Evolutionary conservation across 345 rosid genomes (phyloP).

Genomic region (Nasturtium officinale): DNA sequence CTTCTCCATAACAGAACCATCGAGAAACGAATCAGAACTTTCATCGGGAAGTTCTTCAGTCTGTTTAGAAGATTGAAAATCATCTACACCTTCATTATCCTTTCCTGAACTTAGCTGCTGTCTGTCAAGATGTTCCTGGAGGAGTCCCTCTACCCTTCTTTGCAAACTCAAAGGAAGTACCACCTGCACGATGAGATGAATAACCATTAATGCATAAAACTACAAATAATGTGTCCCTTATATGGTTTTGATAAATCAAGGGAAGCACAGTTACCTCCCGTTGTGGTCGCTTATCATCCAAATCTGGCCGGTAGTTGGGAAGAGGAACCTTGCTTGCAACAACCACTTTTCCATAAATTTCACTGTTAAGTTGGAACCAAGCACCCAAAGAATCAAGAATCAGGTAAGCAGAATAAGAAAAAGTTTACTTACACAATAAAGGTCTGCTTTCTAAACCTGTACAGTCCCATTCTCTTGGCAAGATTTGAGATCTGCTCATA

Average conservation of each 20-base stretch:
- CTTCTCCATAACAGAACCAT: conserved; percentile 93
- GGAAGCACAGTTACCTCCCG: conserved; percentile 70
- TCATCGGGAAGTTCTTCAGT: conserved; percentile 57
- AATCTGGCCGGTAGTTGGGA: conserved; percentile 94
- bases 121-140: conserved; percentile 93
- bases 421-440: neutral
- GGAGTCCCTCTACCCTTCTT: conserved; percentile 91
- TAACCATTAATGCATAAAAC: conserved; percentile 24
- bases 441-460: conserved; percentile 49
- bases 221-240: neutral
- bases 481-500: conserved; percentile 90
- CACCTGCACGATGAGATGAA: conserved; percentile 53
- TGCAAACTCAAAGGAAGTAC: conserved; percentile 86
- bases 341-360: conserved; percentile 89
- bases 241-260: conserved; percentile 23
- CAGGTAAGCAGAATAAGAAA: neutral
- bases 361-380: conserved; percentile 49
- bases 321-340: conserved; percentile 97
- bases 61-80: conserved; percentile 45
- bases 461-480: conserved; percentile 89
- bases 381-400: conserved; percentile 15
- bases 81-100: conserved; percentile 41
- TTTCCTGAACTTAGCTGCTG: conserved; percentile 58
- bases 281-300: conserved; percentile 98
- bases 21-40: conserved; percentile 59